These are phyloP conservation scores for Gossypium anomalum DNA, from an alignment of 345 rosid genomes.

Conservation along the genomic window DNA sequence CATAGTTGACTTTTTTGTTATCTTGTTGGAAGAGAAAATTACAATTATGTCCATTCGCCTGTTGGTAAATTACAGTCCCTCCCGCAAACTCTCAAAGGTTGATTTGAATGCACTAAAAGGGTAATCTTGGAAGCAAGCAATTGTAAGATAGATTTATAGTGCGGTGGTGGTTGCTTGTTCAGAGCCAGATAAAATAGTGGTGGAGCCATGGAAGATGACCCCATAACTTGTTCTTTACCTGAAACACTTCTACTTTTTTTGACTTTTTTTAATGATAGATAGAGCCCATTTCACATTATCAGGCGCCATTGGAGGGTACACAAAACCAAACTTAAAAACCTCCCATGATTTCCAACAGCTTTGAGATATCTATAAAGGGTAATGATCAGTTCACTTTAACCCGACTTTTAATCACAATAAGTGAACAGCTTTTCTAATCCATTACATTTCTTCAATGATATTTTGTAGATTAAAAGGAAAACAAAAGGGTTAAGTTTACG, in stretches of 20 bases:
- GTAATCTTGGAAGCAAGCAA: conserved; percentile 13
- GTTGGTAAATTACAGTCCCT: background rate
- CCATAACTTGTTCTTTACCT: background rate
- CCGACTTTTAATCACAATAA: background rate
- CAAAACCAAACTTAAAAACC: background rate
- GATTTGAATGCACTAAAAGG: conserved; percentile 1
- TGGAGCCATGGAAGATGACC: conserved; percentile 29
- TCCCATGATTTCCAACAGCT: conserved; percentile 2
- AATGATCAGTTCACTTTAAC: background rate
- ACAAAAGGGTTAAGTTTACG: background rate
- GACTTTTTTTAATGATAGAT: background rate
- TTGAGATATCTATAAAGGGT: background rate
- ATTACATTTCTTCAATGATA: background rate
- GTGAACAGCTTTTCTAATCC: background rate
- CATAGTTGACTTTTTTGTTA: conserved; percentile 26
- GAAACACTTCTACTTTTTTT: background rate
- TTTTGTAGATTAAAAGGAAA: background rate
- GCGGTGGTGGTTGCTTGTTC: conserved; percentile 27
- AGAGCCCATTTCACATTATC: background rate
- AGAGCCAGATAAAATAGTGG: conserved; percentile 17
- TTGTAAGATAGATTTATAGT: background rate
- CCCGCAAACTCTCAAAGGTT: background rate
- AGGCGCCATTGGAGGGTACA: background rate
- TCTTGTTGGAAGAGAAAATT: conserved; percentile 11
- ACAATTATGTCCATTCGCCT: conserved; percentile 1